A percentile compares a stretch with the other conserved stretches of the same genome.
Conservation (phyloP, 2,329 filamentous ascomycete genomes). For the Knoxdaviesia capensis region DNA sequence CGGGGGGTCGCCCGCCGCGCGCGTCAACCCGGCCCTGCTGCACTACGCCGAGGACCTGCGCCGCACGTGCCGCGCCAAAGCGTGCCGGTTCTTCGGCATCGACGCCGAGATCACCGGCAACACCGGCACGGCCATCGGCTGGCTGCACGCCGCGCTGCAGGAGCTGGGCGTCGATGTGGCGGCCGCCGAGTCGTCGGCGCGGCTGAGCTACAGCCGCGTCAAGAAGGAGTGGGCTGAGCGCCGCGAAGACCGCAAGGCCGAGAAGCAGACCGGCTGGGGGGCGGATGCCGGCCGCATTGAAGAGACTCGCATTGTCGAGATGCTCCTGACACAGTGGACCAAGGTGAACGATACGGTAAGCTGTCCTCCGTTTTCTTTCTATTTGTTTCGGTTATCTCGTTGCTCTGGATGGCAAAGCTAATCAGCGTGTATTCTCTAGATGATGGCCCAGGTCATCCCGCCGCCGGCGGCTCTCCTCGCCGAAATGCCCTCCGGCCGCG, state of each 20-base stretch:
- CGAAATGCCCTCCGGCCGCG: slow-evolving; percentile 70
- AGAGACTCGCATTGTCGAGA: slow-evolving; percentile 67
- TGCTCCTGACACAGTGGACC: slow-evolving; percentile 75
- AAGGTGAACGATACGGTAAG: slow-evolving; percentile 82
- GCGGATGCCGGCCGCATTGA: slow-evolving; percentile 69
- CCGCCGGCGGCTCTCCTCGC: slow-evolving; percentile 50
- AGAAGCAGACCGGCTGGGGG: slow-evolving; percentile 56
- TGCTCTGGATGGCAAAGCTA: neutral
- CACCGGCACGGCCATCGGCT: slow-evolving; percentile 69
- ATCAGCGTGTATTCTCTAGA: slow-evolving; percentile 21
- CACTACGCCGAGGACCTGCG: slow-evolving; percentile 60
- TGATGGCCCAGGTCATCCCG: slow-evolving; percentile 64
- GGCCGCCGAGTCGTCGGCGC: slow-evolving; percentile 19
- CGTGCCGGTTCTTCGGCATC: slow-evolving; percentile 77
- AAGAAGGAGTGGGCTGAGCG: slow-evolving; percentile 60
- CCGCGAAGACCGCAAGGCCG: slow-evolving; percentile 59
- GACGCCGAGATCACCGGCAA: slow-evolving; percentile 70
- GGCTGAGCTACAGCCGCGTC: slow-evolving; percentile 36
- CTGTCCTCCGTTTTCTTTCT: neutral
- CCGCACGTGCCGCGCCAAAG: slow-evolving; percentile 59
- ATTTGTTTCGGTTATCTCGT: neutral
- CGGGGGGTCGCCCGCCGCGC: slow-evolving; percentile 13
- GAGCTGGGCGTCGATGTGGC: slow-evolving; percentile 46
- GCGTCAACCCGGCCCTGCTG: slow-evolving; percentile 43
- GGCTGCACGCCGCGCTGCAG: slow-evolving; percentile 58